phyloP scores from a whole-genome alignment of 2,329 filamentous ascomycete species.

The Exophiala bonariae region DNA sequence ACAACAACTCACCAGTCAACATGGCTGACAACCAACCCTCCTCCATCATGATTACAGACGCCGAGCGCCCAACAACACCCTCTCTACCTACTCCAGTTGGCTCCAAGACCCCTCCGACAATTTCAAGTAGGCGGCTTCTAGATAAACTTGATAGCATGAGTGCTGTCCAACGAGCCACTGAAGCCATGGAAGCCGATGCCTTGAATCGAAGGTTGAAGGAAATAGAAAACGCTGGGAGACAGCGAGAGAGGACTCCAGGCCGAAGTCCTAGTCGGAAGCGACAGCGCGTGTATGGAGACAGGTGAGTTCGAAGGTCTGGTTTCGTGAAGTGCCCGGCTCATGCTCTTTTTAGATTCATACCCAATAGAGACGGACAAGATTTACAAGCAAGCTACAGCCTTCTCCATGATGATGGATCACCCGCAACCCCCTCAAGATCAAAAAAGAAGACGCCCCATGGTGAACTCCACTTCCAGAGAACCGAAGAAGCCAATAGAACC shows the following conservation, averaged over 20 bases:
- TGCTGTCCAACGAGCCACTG: conserved; percentile 39
- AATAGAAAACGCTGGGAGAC: conserved; percentile 59
- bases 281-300: conserved; percentile 64
- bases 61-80: conserved; percentile 39
- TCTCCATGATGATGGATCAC: conserved; percentile 88
- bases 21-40: conserved; percentile 20
- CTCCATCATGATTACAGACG: conserved; percentile 11
- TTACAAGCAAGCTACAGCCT: conserved; percentile 89
- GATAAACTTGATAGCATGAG: conserved; percentile 22
- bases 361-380: conserved; percentile 89
- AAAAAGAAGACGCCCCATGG: conserved; percentile 84
- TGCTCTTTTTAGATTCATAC: conserved; percentile 73
- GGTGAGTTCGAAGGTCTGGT: conserved; percentile 45
- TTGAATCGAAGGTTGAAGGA: conserved; percentile 62
- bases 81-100: conserved; percentile 56
- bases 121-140: conserved; percentile 47
- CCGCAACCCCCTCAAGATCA: conserved; percentile 81
- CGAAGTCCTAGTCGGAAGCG: conserved; percentile 69
- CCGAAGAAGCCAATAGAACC: conserved; percentile 91
- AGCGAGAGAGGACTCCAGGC: conserved; percentile 62
- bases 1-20: conserved; percentile 7
- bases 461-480: conserved; percentile 87
- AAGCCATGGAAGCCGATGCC: conserved; percentile 59
- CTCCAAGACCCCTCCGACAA: conserved; percentile 61
- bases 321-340: conserved; percentile 9